phyloP scores from a whole-genome alignment of 2,329 filamentous ascomycete genomes.

The Zasmidium angulare region DNA sequence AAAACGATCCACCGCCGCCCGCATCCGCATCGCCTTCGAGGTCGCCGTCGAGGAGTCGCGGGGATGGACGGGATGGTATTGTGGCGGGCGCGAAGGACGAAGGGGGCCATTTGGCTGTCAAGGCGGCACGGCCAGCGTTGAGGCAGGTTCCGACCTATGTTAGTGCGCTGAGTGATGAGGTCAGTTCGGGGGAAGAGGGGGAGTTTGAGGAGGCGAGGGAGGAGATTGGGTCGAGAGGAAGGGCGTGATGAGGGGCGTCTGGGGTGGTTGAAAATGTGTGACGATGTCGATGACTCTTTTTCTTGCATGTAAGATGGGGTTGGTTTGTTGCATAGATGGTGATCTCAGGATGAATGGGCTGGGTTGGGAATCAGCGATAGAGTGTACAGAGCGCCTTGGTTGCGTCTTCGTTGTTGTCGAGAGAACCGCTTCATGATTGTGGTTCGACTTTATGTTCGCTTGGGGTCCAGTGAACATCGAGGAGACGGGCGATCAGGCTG shows the following conservation, averaged over 20 bases:
- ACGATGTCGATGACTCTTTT: not conserved
- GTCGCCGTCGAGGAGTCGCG: not conserved
- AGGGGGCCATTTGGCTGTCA: constrained; percentile 19
- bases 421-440: no score
- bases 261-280: not conserved
- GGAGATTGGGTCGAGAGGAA: not conserved
- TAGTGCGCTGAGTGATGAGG: constrained; percentile 61
- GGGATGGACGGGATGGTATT: not conserved
- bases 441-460: no score
- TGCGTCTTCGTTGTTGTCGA: no score
- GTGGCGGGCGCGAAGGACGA: not conserved
- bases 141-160: constrained; percentile 46
- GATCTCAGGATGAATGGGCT: not conserved
- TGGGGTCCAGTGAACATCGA: no score
- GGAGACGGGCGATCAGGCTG: no score
- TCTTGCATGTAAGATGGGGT: not conserved
- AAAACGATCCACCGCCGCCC: constrained; percentile 1
- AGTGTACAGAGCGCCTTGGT: no score
- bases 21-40: not conserved
- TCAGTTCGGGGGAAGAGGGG: constrained; percentile 46
- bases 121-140: constrained; percentile 24
- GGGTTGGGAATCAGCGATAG: no score
- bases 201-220: constrained; percentile 48
- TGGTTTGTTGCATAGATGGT: not conserved
- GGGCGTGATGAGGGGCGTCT: constrained; percentile 7